These are phyloP conservation scores for Dioscorea alata DNA, from an alignment of 106 monocot species.

Conservation along the genomic window DNA sequence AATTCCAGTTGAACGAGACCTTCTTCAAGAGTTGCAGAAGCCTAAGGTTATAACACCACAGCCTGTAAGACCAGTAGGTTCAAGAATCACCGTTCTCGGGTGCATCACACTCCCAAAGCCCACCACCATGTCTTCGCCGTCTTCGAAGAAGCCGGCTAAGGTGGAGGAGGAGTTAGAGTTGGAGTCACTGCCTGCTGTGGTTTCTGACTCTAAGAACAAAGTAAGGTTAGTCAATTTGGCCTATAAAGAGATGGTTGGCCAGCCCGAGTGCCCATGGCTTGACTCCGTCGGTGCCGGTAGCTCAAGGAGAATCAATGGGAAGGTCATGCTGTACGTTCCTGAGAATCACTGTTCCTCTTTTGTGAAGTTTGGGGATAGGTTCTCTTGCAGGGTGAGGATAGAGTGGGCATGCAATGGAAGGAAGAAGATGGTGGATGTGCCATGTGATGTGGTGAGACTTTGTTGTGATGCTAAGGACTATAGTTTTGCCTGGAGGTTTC, in stretches of 20 bases:
- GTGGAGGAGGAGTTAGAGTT: slow-evolving; percentile 78
- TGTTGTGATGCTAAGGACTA: neutral
- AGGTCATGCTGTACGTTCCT: slow-evolving; percentile 48
- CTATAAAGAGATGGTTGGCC: slow-evolving; percentile 65
- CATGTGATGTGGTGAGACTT: neutral
- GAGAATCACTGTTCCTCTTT: slow-evolving; percentile 3
- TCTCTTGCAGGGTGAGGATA: neutral
- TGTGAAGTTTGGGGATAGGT: neutral
- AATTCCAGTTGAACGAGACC: slow-evolving; percentile 43
- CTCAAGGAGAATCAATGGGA: slow-evolving; percentile 50
- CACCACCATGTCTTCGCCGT: neutral
- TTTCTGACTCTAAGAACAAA: slow-evolving; percentile 73
- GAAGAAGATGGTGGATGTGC: neutral
- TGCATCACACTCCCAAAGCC: slow-evolving; percentile 20
- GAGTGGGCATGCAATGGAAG: neutral
- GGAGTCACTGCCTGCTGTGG: slow-evolving; percentile 59
- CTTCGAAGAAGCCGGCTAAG: slow-evolving; percentile 31
- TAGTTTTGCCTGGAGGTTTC: neutral
- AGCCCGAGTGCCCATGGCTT: slow-evolving; percentile 69
- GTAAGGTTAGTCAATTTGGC: slow-evolving; percentile 70
- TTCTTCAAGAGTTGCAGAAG: slow-evolving; percentile 48
- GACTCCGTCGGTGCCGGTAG: slow-evolving; percentile 16
- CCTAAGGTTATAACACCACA: slow-evolving; percentile 55
- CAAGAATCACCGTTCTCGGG: slow-evolving; percentile 55
- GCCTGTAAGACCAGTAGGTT: slow-evolving; percentile 72